Percentiles rank a stretch among this genome's conserved stretches.
phyloP scores from a whole-genome alignment of 2,329 filamentous ascomycete genomes.

The Geoglossum cookeanum region DNA sequence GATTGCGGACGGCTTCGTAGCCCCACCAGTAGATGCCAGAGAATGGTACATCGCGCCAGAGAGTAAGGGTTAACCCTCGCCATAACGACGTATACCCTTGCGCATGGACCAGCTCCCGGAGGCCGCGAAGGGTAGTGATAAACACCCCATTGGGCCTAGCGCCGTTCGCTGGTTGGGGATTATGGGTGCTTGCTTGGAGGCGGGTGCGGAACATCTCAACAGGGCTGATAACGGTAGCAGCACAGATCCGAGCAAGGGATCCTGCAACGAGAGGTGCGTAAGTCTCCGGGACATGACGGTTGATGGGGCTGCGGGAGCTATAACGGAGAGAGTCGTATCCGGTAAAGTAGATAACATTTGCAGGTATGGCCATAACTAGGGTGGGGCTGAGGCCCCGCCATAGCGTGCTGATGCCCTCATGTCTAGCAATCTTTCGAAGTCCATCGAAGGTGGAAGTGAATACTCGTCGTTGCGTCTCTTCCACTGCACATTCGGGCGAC shows the following conservation, averaged over 20 bases:
- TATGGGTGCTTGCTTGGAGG: slow-evolving; percentile 55
- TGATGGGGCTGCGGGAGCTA: slow-evolving; percentile 53
- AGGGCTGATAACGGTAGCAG: slow-evolving; percentile 67
- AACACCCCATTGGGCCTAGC: slow-evolving; percentile 42
- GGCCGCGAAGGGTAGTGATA: slow-evolving; percentile 53
- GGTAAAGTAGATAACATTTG: slow-evolving; percentile 96
- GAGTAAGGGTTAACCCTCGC: slow-evolving; percentile 73
- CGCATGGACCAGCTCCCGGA: slow-evolving; percentile 58
- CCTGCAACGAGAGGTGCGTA: slow-evolving; percentile 70
- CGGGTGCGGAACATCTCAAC: slow-evolving; percentile 89
- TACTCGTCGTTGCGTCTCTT: slow-evolving; percentile 64
- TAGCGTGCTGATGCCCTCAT: slow-evolving; percentile 70
- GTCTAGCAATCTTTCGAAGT: slow-evolving; percentile 78
- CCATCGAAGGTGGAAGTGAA: slow-evolving; percentile 88
- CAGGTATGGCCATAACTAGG: slow-evolving; percentile 79
- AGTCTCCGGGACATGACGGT: slow-evolving; percentile 39
- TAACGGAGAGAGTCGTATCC: slow-evolving; percentile 89
- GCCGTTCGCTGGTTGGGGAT: slow-evolving; percentile 14
- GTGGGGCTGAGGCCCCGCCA: slow-evolving; percentile 94
- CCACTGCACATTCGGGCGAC: slow-evolving; percentile 58
- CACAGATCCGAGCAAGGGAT: slow-evolving; percentile 54
- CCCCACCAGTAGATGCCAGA: slow-evolving; percentile 97
- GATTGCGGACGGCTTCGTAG: slow-evolving; percentile 66
- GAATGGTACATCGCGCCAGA: slow-evolving; percentile 96
- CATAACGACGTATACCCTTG: slow-evolving; percentile 71